A percentile compares a stretch with the other conserved stretches of the same genome.
These are phyloP conservation scores for Suillus lakei DNA, from an alignment of 768 basidiomycete species.

Conservation along the genomic window DNA sequence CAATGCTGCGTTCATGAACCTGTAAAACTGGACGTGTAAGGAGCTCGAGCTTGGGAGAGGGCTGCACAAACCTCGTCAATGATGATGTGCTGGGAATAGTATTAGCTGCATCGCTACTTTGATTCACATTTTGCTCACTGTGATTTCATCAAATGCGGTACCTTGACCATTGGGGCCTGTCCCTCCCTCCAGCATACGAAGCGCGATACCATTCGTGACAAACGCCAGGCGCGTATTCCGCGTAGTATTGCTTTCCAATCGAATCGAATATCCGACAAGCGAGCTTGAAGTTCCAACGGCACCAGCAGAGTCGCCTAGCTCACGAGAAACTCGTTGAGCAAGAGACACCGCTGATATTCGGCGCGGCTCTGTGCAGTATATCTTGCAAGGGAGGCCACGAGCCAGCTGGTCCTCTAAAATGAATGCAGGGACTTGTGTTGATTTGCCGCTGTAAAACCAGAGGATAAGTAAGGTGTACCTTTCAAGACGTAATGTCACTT, in stretches of 20 bases:
- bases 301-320: slow-evolving; percentile 85
- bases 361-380: slow-evolving; percentile 94
- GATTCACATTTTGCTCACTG: slow-evolving; percentile 52
- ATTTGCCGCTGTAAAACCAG: slow-evolving; percentile 77
- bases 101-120: slow-evolving; percentile 11
- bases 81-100: slow-evolving; percentile 74
- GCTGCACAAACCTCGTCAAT: slow-evolving; percentile 78
- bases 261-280: slow-evolving; percentile 92
- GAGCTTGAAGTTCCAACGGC: slow-evolving; percentile 77
- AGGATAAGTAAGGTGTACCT: slow-evolving; percentile 19
- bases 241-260: slow-evolving; percentile 86
- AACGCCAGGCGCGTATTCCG: slow-evolving; percentile 80
- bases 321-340: slow-evolving; percentile 90
- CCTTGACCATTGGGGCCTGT: slow-evolving; percentile 69
- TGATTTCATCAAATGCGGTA: slow-evolving; percentile 92
- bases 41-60: not conserved
- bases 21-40: slow-evolving; percentile 26
- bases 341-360: slow-evolving; percentile 96
- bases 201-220: slow-evolving; percentile 92
- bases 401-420: slow-evolving; percentile 90
- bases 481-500: slow-evolving; percentile 44
- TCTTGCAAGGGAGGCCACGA: slow-evolving; percentile 81
- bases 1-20: slow-evolving; percentile 97
- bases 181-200: slow-evolving; percentile 95
- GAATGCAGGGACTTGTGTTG: slow-evolving; percentile 93